Percentiles rank a stretch among this genome's conserved stretches.
Conservation (phyloP, 805 yeast genomes). For the Spathaspora girioi region DNA sequence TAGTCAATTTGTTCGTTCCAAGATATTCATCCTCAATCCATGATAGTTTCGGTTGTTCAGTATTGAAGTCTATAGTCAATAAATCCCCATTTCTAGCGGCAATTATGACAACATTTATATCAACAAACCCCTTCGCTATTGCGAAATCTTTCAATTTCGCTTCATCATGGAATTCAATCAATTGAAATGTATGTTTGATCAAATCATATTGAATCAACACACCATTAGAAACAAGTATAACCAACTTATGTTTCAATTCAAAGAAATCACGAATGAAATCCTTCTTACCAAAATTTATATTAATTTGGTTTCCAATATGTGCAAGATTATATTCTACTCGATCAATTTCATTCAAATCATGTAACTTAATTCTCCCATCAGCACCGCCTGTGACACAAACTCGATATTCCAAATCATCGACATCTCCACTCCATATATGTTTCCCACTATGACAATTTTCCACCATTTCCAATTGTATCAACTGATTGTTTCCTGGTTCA, state of each 20-base stretch:
- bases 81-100: conserved; percentile 39
- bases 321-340: conserved; percentile 21
- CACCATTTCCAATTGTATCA: conserved; percentile 45
- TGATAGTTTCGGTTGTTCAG: conserved; percentile 15
- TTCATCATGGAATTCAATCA: conserved; percentile 12
- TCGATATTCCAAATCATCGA: conserved; percentile 35
- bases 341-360: conserved; percentile 40
- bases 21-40: conserved; percentile 21
- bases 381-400: conserved; percentile 87
- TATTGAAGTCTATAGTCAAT: conserved; percentile 27
- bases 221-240: conserved; percentile 61
- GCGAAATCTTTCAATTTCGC: conserved; percentile 36
- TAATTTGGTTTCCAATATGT: conserved; percentile 27
- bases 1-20: conserved; percentile 43
- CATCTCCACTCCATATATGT: conserved; percentile 80
- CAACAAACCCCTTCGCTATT: conserved; percentile 37
- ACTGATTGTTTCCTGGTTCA: conserved; percentile 14
- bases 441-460: conserved; percentile 76
- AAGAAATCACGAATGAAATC: conserved; percentile 64
- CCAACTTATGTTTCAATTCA: conserved; percentile 36
- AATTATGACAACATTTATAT: conserved; percentile 24
- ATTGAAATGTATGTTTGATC: conserved; percentile 21
- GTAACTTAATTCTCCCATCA: conserved; percentile 75
- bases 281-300: conserved; percentile 28
- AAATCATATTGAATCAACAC: conserved; percentile 35